Conservation (phyloP, 1,284 basidiomycete species). For the Paramarasmius palmivorus region DNA sequence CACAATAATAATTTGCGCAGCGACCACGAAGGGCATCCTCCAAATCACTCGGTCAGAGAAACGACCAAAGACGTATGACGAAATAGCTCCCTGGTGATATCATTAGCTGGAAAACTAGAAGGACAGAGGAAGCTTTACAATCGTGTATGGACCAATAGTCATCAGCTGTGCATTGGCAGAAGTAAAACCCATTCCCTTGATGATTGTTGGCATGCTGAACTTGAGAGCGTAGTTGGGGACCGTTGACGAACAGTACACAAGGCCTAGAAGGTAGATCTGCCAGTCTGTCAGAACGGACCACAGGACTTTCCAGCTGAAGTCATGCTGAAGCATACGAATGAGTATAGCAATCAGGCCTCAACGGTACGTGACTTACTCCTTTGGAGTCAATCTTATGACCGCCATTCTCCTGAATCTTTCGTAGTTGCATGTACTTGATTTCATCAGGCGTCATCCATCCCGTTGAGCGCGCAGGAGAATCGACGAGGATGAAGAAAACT, state of each 20-base stretch:
- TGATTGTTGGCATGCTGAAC: conserved; percentile 3
- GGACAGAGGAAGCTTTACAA: not conserved
- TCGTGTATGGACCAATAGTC: not conserved
- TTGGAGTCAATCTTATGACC: not conserved
- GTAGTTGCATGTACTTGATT: not conserved
- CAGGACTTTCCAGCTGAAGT: not conserved
- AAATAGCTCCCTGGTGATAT: not conserved
- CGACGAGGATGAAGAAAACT: not conserved
- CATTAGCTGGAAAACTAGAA: not conserved
- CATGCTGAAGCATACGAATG: not conserved
- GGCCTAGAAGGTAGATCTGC: not conserved
- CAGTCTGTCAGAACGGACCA: not conserved
- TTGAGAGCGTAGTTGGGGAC: not conserved
- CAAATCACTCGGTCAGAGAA: not conserved
- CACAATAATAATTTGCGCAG: not conserved
- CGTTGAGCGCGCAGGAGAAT: not conserved
- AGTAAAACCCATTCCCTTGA: conserved; percentile 2
- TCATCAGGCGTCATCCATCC: not conserved
- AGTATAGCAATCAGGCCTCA: not conserved
- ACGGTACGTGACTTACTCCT: not conserved
- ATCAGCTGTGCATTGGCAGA: conserved; percentile 1
- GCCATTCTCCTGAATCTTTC: not conserved
- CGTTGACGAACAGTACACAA: not conserved
- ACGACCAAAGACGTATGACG: not conserved
- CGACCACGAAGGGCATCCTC: not conserved